A percentile compares a stretch with the other conserved stretches of the same genome.
Evolutionary conservation across 2,329 filamentous ascomycete genomes (phyloP).

Genomic region (Hypoxylon sp.): DNA sequence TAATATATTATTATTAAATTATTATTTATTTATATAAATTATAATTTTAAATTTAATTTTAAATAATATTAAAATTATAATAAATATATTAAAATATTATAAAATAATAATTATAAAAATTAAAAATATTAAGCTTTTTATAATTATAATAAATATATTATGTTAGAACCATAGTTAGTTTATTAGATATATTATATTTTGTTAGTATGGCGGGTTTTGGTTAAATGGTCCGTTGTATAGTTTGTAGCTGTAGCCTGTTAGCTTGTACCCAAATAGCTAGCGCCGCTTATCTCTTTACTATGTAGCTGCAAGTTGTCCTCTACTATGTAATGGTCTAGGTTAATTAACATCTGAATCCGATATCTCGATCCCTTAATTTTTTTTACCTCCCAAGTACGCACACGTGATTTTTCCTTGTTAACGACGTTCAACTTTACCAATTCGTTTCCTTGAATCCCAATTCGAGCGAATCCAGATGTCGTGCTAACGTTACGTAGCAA

Average conservation of each 20-base stretch:
- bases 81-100: too few species aligned
- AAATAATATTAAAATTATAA: neutral
- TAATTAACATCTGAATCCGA: neutral
- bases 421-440: conserved; percentile 15
- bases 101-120: too few species aligned
- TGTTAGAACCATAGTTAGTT: too few species aligned
- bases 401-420: neutral
- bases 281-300: conserved; percentile 29
- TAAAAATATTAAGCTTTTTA: too few species aligned
- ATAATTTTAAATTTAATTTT: too few species aligned
- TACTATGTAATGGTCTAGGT: too few species aligned
- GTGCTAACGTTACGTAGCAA: conserved; percentile 37
- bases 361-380: neutral
- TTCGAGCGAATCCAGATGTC: conserved; percentile 34
- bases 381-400: neutral
- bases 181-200: too few species aligned
- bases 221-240: too few species aligned
- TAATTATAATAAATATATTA: too few species aligned
- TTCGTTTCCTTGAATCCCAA: neutral
- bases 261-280: conserved; percentile 24
- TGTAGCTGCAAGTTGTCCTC: conserved; percentile 49
- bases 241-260: conserved; percentile 25
- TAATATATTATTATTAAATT: too few species aligned
- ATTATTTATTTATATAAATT: too few species aligned
- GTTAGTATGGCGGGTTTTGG: too few species aligned